phyloP scores from a whole-genome alignment of 176 grass and related monocot genomes.

The Saccharum officinarum region DNA sequence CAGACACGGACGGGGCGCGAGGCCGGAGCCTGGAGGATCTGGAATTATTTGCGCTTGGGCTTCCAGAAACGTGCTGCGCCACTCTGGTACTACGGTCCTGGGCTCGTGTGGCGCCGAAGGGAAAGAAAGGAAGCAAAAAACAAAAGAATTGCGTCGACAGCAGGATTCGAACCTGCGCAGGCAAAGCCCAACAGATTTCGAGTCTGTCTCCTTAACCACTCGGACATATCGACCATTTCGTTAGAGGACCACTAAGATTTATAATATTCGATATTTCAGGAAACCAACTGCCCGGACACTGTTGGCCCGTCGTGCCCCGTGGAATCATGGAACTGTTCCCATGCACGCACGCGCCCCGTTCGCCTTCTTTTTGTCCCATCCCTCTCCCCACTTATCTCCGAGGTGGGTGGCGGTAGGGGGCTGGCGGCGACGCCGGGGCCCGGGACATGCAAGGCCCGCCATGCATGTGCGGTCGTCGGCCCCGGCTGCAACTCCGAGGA shows the following conservation, averaged over 20 bases:
- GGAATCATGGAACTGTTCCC: neutral
- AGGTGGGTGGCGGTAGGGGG: neutral
- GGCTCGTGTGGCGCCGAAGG: no score
- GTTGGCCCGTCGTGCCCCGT: neutral
- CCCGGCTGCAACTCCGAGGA: neutral
- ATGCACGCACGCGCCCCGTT: no score
- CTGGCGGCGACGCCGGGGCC: neutral
- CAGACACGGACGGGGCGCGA: no score
- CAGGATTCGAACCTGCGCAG: constrained; percentile 90
- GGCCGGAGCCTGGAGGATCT: no score
- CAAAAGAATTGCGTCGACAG: constrained; percentile 41
- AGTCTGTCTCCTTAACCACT: constrained; percentile 99
- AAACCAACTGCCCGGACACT: neutral
- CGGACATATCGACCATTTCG: constrained; percentile 56
- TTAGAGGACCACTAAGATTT: no score
- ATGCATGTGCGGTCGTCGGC: constrained; percentile 17
- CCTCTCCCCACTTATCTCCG: neutral
- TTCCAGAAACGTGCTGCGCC: neutral
- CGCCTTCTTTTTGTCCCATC: constrained; percentile 30
- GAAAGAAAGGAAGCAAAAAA: neutral
- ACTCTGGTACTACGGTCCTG: no score
- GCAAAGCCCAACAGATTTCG: constrained; percentile 98
- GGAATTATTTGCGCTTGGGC: neutral
- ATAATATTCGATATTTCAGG: no score
- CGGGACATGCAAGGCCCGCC: constrained; percentile 7